Evolutionary conservation across 257 asterid genomes (phyloP), one percentile per base, ranked within the genome.

Genomic region (Mitragyna speciosa): DNA sequence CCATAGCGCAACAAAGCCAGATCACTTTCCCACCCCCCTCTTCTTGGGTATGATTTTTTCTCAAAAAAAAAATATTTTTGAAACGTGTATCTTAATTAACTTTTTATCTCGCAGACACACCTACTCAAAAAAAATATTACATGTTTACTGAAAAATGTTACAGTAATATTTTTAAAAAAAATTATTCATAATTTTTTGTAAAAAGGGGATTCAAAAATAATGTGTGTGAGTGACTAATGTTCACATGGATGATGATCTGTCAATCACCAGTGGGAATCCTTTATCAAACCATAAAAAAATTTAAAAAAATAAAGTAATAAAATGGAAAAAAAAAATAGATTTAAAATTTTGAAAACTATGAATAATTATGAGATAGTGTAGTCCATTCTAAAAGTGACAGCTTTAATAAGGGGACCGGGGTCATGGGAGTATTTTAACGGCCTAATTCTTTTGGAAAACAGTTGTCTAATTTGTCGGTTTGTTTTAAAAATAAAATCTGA

Each of bases 221-320:
- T 70, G 74, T 9, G 78, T 75, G 30, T 33, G 77, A 64, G 65
- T 63, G 78, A 84, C 87, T 84, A 81, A 84, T 84, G 78, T 76
- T 77, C 94, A 90, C 94, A 88, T 90, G 91, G 87, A 82, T 84
- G 80, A 81, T 93, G 92, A 88, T 86, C 96, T 93, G 97, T 93
- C 93, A 83, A 47, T 81, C 73, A 24, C 82, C 58, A 84, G 86
- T 85, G 90, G 87, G 83, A 85, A 83, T 80, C 78, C 79, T 80
- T 78, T 52, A 47, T 67, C 76, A 76, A 73, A 56, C 70, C 70
- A 1, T 52, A 0, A 26, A 74, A 59, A 54, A 45, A 11, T 39
- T 14, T 15, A 66, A 9, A 36, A 33, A 54, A 39, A 12, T 15
- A 51, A 76, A 43, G 48, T 70, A 48, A 72, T 24, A 0, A 41